Percentiles rank a stretch among this genome's conserved stretches.
Evolutionary conservation across 257 asterid genomes (phyloP).

Genomic region (Salvia hispanica): DNA sequence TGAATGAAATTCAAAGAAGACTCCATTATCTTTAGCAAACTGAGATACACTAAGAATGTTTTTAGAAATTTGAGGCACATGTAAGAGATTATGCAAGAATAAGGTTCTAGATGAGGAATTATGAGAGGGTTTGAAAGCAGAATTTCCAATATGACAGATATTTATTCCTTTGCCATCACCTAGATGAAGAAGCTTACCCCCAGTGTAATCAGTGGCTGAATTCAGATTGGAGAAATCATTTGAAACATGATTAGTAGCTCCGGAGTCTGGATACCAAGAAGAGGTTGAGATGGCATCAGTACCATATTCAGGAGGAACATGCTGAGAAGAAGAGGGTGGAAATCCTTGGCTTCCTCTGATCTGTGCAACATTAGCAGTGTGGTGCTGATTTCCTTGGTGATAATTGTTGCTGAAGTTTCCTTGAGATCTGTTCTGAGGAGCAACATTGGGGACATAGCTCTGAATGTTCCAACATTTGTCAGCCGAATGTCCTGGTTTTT

Average conservation of each 20-base stretch:
- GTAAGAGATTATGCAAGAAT: background rate
- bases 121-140: background rate
- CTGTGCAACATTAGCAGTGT: background rate
- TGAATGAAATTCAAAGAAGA: slow-evolving; percentile 3
- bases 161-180: background rate
- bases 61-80: no score
- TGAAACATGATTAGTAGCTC: background rate
- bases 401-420: no score
- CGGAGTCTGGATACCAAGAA: background rate
- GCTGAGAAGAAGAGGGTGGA: background rate
- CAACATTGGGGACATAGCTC: no score
- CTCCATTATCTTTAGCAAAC: no score
- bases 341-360: background rate
- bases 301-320: background rate
- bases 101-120: background rate
- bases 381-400: background rate
- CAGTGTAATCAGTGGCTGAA: background rate
- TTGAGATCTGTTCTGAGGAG: no score
- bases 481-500: no score
- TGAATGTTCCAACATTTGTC: no score
- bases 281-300: background rate
- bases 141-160: background rate
- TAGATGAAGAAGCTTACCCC: background rate
- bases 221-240: background rate
- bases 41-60: no score